phyloP scores from a whole-genome alignment of 768 basidiomycete genomes.

The Lentinula raphanica region DNA sequence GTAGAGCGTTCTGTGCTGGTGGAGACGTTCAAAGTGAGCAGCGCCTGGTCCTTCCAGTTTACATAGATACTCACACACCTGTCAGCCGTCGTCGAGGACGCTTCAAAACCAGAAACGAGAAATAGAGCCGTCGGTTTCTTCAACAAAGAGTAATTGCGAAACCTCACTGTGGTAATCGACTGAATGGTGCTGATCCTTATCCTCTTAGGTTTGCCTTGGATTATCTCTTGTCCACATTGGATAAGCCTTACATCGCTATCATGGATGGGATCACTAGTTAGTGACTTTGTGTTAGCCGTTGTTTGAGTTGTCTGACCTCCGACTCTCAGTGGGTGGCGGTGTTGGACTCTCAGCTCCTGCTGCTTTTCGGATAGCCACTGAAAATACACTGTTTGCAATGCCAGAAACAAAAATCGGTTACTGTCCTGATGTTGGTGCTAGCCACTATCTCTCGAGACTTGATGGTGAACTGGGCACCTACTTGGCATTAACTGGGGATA shows the following conservation, averaged over 20 bases:
- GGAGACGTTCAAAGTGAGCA: constrained; percentile 86
- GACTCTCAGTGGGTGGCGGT: constrained; percentile 83
- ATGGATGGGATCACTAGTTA: constrained; percentile 89
- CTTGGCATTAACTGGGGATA: constrained; percentile 77
- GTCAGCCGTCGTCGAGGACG: constrained; percentile 53
- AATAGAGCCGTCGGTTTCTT: constrained; percentile 80
- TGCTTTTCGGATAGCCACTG: constrained; percentile 88
- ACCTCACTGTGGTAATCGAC: neutral
- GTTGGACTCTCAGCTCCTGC: constrained; percentile 83
- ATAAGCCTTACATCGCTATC: constrained; percentile 87
- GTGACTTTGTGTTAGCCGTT: constrained; percentile 24
- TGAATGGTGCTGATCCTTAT: neutral
- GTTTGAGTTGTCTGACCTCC: constrained; percentile 3
- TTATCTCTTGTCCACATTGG: constrained; percentile 60
- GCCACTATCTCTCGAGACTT: constrained; percentile 80
- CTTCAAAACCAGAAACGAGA: constrained; percentile 45
- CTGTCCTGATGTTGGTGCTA: constrained; percentile 90
- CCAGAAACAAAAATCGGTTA: constrained; percentile 94
- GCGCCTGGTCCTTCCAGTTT: neutral
- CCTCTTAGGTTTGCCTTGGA: constrained; percentile 70
- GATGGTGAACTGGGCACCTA: constrained; percentile 96
- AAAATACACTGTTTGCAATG: constrained; percentile 90
- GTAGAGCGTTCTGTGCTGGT: constrained; percentile 87
- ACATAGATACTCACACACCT: constrained; percentile 3
- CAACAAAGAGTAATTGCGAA: constrained; percentile 73